These are phyloP conservation scores for Oenanthe sinensis DNA, from an alignment of 129 eudicot genomes.

Conservation along the genomic window DNA sequence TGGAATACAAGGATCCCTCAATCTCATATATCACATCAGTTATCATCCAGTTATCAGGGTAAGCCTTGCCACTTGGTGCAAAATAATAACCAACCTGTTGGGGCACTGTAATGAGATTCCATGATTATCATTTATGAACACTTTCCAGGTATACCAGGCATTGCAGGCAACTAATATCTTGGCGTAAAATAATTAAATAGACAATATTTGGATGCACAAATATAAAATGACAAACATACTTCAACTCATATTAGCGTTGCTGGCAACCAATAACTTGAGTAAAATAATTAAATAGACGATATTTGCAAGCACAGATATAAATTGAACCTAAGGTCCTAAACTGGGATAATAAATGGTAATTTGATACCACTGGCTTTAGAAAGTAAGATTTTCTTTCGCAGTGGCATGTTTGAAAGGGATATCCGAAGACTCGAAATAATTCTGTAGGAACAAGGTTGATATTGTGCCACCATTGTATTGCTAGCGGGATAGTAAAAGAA, in stretches of 20 bases:
- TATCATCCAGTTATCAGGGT: constrained; percentile 95
- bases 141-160: background rate
- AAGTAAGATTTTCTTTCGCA: background rate
- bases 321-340: background rate
- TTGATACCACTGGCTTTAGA: background rate
- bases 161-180: background rate
- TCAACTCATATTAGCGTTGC: background rate
- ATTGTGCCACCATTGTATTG: too few relatives aligned
- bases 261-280: background rate
- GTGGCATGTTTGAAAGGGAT: background rate
- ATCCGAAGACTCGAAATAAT: background rate
- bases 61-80: constrained; percentile 99
- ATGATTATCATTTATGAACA: constrained; percentile 14
- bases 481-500: too few relatives aligned
- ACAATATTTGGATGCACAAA: background rate
- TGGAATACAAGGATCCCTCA: constrained; percentile 84
- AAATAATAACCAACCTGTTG: constrained; percentile 92
- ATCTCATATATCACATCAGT: constrained; percentile 84
- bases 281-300: background rate
- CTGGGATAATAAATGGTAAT: too few relatives aligned
- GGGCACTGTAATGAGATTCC: constrained; percentile 20
- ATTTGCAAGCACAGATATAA: background rate
- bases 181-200: background rate
- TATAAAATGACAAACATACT: background rate
- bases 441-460: background rate